Conservation (phyloP, 345 rosid genomes). For the Mallotus nudiflorus region DNA sequence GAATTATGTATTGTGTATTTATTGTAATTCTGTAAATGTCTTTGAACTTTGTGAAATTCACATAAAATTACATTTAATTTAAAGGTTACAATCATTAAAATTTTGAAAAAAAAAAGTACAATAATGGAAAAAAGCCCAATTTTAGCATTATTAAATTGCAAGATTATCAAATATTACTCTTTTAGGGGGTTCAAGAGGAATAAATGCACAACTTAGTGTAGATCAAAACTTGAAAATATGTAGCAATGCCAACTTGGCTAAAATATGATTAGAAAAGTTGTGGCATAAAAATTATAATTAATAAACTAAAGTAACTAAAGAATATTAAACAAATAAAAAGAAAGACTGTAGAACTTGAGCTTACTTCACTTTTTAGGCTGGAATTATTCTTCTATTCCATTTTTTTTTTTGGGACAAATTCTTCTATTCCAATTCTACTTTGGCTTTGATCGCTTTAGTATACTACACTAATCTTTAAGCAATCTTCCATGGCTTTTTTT, state of each 20-base stretch:
- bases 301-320: neutral
- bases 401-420: too few relatives aligned
- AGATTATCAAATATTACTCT: too few relatives aligned
- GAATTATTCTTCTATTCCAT: slow-evolving; percentile 5
- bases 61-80: too few relatives aligned
- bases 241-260: neutral
- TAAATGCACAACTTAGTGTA: neutral
- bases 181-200: neutral
- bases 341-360: neutral
- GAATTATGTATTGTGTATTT: too few relatives aligned
- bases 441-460: neutral
- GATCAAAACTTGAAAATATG: neutral
- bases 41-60: too few relatives aligned
- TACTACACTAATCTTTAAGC: too few relatives aligned
- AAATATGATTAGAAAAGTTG: neutral
- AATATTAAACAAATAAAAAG: neutral
- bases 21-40: too few relatives aligned
- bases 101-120: too few relatives aligned
- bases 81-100: too few relatives aligned
- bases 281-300: neutral
- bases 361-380: slow-evolving; percentile 12
- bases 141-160: neutral
- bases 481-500: too few relatives aligned
- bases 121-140: too few relatives aligned
- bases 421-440: neutral